Base-by-base conservation (phyloP, 208 protist genomes). In the Crithidia expoeki region DNA sequence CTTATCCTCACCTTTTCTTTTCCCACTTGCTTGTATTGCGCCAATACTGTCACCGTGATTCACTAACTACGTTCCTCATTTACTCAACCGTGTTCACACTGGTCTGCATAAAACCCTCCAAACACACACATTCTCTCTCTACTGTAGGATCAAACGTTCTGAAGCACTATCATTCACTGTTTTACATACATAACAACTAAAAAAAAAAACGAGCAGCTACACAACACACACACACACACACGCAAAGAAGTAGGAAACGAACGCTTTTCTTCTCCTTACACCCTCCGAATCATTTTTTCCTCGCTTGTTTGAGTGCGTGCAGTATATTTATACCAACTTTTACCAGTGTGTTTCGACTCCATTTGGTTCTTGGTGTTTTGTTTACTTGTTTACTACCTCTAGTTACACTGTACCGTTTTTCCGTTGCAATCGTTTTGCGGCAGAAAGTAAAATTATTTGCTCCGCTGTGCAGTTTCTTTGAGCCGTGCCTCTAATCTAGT, bases 321-420 rank as follows among this genome's bases (percentile, higher is more conserved):
- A n/a, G 33, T 34, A 32, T 40, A 33, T 32, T 62, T 50, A 62
- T 47, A 72, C 34, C 32, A 17, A 52, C 28, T 5, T n/a, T 60
- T 47, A 34, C 46, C 17, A 47, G 55, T 34, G 55, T 30, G 4
- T 46, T 34, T 25, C 55, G 3, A 46, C n/a, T n/a, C n/a, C n/a
- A n/a, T n/a, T n/a, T n/a, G n/a, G n/a, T n/a, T n/a, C n/a, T n/a
- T n/a, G n/a, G n/a, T n/a, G 0, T 44, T 27, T 23, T 67, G 6
- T 65, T 55, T 52, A 25, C 17, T 63, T 49, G 55, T 42, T 61
- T 53, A 40, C 60, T 34, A 36, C 65, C 16, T 62, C 6, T 53
- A 38, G 21, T 62, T 72, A 50, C 19, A 66, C 44, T 65, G 34
- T 74, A 65, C 44, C 34, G 25, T 62, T 46, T 53, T 62, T 51